Evolutionary conservation across 2,329 filamentous ascomycete species (phyloP).

Genomic region (Fusarium luffae): DNA sequence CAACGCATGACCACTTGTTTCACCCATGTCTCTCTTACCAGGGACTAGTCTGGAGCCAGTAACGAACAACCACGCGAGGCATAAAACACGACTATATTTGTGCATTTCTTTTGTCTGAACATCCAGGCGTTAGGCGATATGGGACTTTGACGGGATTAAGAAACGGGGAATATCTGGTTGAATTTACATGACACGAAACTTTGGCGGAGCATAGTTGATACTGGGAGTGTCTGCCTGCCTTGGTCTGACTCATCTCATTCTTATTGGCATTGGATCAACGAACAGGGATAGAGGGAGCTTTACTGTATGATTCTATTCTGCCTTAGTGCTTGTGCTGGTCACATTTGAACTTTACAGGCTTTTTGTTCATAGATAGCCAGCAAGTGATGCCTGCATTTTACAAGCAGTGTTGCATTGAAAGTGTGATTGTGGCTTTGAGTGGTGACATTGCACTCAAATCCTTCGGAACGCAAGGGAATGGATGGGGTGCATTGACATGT

Average conservation of each 20-base stretch:
- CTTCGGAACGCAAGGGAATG: neutral
- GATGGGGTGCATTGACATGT: neutral
- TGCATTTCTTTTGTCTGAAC: constrained; percentile 16
- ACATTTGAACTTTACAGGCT: constrained; percentile 30
- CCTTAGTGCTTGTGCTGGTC: constrained; percentile 37
- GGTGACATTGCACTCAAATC: neutral
- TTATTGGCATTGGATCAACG: constrained; percentile 16
- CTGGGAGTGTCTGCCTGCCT: neutral
- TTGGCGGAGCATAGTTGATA: constrained; percentile 16
- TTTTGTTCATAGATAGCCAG: constrained; percentile 31
- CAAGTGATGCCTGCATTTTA: constrained; percentile 10
- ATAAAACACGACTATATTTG: constrained; percentile 7
- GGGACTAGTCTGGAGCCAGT: neutral
- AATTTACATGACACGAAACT: constrained; percentile 8
- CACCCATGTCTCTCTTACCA: constrained; percentile 17
- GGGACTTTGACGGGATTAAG: constrained; percentile 15
- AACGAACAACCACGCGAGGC: constrained; percentile 8
- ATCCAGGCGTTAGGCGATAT: constrained; percentile 42
- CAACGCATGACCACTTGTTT: constrained; percentile 23
- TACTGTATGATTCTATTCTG: constrained; percentile 6
- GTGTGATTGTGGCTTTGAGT: neutral
- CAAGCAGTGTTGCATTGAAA: neutral
- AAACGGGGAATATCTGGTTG: constrained; percentile 31
- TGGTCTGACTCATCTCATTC: constrained; percentile 1
- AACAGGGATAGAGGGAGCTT: constrained; percentile 17